Base-by-base conservation (phyloP, 306 rosid species). In the Cicer pinnatifidum region DNA sequence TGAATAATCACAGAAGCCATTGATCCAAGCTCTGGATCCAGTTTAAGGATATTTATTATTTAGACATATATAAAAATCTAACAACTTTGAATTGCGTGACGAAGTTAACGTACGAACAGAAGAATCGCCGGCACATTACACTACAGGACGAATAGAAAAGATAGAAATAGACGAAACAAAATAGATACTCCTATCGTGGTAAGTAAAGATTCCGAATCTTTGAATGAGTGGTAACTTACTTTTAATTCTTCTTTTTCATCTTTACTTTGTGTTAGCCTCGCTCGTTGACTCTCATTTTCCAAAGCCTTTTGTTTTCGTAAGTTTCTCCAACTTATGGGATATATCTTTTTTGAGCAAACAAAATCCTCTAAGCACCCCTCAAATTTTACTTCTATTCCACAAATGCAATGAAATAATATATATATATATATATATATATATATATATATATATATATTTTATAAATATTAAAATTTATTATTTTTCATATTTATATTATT, bases 91-190 rank as follows among this genome's bases (percentile, higher is more conserved):
- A 28, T 28, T 69, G 47, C 75, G 23, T 80, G 60, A 71, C 11
- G 70, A 44, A 47, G 67, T 57, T 63, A 67, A 57, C 66, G 56
- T 65, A 53, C 67, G 39, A 58, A 33, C 40, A 5, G 39, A 33
- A 60, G 68, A 41, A 76, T 57, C 5, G 90, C 93, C 91, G 95
- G 91, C 90, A 75, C 71, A 68, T 39, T 60, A 12, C 67, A 7
- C 68, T 57, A 85, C 41, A 62, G 15, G 88, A 88, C 86, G 69
- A 20, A 75, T 1, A 69, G 20, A 74, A 45, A 43, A 75, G 65
- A 44, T 9, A 11, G 3, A 28, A 48, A 43, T 51, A 52, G 59
- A 53, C 5, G 12, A 53, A 53, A 11, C 0, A 3, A 12, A 23
- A 10, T 15, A 23, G 13, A 56, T 4, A 5, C 0, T 28, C 35